phyloP scores from a whole-genome alignment of 1,284 basidiomycete genomes.

The Xerocomus nothofagi region DNA sequence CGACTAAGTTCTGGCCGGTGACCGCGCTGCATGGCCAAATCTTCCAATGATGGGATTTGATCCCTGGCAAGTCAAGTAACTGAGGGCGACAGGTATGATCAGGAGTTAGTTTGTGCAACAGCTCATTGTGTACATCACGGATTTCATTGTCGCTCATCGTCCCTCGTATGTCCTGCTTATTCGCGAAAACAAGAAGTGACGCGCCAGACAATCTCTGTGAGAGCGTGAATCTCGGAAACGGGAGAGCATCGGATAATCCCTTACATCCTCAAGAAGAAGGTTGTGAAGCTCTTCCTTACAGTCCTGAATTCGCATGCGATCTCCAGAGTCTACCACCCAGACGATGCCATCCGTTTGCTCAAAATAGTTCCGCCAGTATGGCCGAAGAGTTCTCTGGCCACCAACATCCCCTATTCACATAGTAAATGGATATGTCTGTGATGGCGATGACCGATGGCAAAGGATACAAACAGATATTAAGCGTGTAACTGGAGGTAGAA shows the following conservation, averaged over 20 bases:
- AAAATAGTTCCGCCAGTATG: constrained; percentile 99
- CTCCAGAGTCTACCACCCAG: constrained; percentile 98
- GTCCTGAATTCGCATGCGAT: constrained; percentile 86
- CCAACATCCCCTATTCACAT: constrained; percentile 88
- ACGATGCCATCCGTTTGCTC: constrained; percentile 98
- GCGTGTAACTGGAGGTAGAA: constrained; percentile 66
- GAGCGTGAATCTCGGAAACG: constrained; percentile 19
- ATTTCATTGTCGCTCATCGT: constrained; percentile 86
- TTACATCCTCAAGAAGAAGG: constrained; percentile 89
- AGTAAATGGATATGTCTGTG: constrained; percentile 2
- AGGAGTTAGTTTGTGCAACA: constrained; percentile 8
- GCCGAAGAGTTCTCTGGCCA: constrained; percentile 91
- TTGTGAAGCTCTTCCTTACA: constrained; percentile 86
- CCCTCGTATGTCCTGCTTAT: constrained; percentile 95
- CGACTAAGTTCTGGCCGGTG: constrained; percentile 81
- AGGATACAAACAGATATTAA: constrained; percentile 82
- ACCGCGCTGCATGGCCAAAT: constrained; percentile 93
- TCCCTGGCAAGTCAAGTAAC: constrained; percentile 74
- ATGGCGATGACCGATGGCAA: constrained; percentile 10
- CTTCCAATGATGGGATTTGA: constrained; percentile 87
- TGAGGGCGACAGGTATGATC: constrained; percentile 36
- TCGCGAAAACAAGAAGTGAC: constrained; percentile 95
- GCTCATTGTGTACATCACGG: constrained; percentile 58
- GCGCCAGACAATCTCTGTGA: constrained; percentile 87
- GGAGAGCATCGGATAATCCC: constrained; percentile 29